phyloP scores from a whole-genome alignment of 768 basidiomycete species.

The Tubosaeta brunneosetosa region DNA sequence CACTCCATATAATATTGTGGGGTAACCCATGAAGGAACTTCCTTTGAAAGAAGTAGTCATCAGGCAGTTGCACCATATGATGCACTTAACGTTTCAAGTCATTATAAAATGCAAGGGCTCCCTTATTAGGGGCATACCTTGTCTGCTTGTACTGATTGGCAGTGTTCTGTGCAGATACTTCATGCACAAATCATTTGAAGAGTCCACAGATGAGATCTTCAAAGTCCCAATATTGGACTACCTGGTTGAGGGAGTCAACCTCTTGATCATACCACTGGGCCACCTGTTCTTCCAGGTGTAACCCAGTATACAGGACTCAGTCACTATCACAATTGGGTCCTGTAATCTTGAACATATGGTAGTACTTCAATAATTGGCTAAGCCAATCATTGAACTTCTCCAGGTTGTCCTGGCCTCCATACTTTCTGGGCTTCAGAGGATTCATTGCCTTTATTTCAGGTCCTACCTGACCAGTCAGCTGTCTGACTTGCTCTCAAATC shows the following conservation, averaged over 20 bases:
- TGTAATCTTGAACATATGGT: neutral
- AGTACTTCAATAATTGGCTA: neutral
- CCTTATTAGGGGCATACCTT: slow-evolving; percentile 14
- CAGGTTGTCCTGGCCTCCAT: too few relatives aligned
- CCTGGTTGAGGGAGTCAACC: neutral
- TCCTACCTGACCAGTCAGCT: too few relatives aligned
- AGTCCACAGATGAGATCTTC: neutral
- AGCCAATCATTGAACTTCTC: too few relatives aligned
- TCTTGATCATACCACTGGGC: neutral
- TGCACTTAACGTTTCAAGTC: too few relatives aligned
- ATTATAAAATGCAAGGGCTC: too few relatives aligned
- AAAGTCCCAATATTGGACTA: neutral
- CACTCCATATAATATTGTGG: too few relatives aligned
- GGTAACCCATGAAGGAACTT: too few relatives aligned
- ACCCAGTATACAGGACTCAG: neutral
- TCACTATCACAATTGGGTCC: neutral
- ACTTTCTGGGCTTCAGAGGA: too few relatives aligned
- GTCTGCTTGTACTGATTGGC: neutral
- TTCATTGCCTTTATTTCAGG: too few relatives aligned
- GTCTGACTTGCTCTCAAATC: too few relatives aligned
- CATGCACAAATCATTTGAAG: neutral
- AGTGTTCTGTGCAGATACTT: neutral
- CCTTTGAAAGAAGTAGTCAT: too few relatives aligned
- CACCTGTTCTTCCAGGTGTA: neutral
- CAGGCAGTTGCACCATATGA: too few relatives aligned